These are phyloP conservation scores for Ormosia semicastrata DNA, from an alignment of 306 rosid genomes.

Conservation along the genomic window DNA sequence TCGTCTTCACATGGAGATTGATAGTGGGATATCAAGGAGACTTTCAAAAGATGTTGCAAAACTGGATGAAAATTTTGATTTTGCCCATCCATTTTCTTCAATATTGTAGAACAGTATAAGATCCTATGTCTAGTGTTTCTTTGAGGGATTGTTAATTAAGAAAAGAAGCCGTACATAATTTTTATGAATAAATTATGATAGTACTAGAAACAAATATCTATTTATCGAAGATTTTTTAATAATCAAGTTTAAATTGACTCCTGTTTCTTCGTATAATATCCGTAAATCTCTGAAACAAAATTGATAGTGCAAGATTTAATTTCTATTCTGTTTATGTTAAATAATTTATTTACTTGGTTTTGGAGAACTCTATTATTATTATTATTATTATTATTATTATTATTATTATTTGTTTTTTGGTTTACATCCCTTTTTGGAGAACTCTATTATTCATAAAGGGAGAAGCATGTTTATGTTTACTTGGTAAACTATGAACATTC, in stretches of 20 bases:
- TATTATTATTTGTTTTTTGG: too few relatives aligned
- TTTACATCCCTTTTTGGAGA: too few relatives aligned
- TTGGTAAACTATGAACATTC: neutral
- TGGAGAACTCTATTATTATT: neutral
- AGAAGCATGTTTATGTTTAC: neutral
- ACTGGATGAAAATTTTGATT: neutral
- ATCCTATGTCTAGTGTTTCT: neutral
- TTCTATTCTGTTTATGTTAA: too few relatives aligned
- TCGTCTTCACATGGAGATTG: neutral
- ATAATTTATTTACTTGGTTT: neutral
- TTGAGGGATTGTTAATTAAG: neutral
- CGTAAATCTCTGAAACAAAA: neutral
- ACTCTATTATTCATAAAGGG: too few relatives aligned
- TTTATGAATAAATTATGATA: slow-evolving; percentile 8
- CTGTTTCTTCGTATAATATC: neutral
- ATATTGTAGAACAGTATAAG: slow-evolving; percentile 4
- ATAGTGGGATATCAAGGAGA: too few relatives aligned
- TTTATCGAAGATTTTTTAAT: neutral
- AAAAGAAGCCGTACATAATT: neutral
- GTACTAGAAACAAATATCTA: neutral
- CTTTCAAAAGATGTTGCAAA: too few relatives aligned
- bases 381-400: too few relatives aligned
- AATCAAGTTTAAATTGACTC: neutral
- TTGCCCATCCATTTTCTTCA: neutral
- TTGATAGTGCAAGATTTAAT: too few relatives aligned